These are phyloP conservation scores for Botrytis squamosa DNA, from an alignment of 2,329 filamentous ascomycete genomes.

Conservation along the genomic window DNA sequence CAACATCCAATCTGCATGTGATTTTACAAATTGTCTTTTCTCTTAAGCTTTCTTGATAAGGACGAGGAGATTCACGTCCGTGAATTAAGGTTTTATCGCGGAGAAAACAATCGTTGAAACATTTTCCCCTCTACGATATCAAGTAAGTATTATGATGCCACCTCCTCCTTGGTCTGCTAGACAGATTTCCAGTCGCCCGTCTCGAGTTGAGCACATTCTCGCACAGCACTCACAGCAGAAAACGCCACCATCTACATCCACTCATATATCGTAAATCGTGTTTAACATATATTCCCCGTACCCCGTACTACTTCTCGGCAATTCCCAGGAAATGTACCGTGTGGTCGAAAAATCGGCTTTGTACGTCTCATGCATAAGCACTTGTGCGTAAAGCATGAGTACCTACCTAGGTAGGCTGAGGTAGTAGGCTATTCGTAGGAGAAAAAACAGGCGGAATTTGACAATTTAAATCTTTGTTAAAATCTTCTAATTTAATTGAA, in stretches of 20 bases:
- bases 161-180: background rate
- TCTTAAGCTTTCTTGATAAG: background rate
- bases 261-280: background rate
- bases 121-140: background rate
- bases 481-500: too few relatives aligned
- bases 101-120: background rate
- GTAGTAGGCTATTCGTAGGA: too few relatives aligned
- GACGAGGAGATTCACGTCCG: background rate
- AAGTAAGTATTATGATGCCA: background rate
- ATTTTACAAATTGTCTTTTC: background rate
- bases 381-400: background rate
- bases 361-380: background rate
- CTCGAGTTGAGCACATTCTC: background rate
- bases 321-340: background rate
- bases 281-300: slow-evolving; percentile 5
- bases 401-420: too few relatives aligned
- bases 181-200: background rate
- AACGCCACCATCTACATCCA: slow-evolving; percentile 14
- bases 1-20: background rate
- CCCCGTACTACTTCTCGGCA: background rate
- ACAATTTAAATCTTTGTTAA: too few relatives aligned
- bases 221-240: background rate
- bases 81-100: background rate
- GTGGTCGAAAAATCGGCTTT: background rate
- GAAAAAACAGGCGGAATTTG: too few relatives aligned